phyloP scores from a whole-genome alignment of 371 early-diverging fungal genomes.

The Gilbertella persicaria region DNA sequence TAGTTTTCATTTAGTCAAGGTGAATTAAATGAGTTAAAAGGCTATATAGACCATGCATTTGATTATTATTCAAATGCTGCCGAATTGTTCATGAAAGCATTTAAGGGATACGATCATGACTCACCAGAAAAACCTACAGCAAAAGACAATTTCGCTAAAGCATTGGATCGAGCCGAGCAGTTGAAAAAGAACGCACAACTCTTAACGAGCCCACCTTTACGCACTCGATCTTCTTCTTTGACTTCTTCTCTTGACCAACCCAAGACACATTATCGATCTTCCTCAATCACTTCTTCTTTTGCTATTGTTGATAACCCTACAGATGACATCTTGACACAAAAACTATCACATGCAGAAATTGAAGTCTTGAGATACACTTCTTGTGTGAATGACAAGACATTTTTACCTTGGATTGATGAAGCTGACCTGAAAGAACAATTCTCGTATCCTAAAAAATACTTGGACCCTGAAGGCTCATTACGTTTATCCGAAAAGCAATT shows the following conservation, averaged over 20 bases:
- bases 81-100: conserved; percentile 40
- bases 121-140: conserved; percentile 8
- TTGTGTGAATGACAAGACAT: conserved; percentile 68
- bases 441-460: conserved; percentile 39
- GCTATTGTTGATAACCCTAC: conserved; percentile 11
- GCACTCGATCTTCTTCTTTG: conserved; percentile 19
- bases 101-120: conserved; percentile 25
- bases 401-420: conserved; percentile 74
- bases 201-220: background rate
- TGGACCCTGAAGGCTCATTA: conserved; percentile 77
- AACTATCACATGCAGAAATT: conserved; percentile 51
- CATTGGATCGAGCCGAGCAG: conserved; percentile 41
- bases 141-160: conserved; percentile 32
- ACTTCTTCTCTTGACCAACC: conserved; percentile 11
- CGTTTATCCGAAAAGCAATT: conserved; percentile 76
- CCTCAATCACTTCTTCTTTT: conserved; percentile 11
- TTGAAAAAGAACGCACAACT: conserved; percentile 18
- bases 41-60: conserved; percentile 41
- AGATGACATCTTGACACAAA: conserved; percentile 28
- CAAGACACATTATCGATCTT: conserved; percentile 17
- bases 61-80: conserved; percentile 52
- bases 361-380: conserved; percentile 70
- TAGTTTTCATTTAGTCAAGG: conserved; percentile 46
- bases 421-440: conserved; percentile 67
- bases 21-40: conserved; percentile 41